These are phyloP conservation scores for Saccharomycopsis sp. DNA, from an alignment of 805 yeast species.

Conservation along the genomic window DNA sequence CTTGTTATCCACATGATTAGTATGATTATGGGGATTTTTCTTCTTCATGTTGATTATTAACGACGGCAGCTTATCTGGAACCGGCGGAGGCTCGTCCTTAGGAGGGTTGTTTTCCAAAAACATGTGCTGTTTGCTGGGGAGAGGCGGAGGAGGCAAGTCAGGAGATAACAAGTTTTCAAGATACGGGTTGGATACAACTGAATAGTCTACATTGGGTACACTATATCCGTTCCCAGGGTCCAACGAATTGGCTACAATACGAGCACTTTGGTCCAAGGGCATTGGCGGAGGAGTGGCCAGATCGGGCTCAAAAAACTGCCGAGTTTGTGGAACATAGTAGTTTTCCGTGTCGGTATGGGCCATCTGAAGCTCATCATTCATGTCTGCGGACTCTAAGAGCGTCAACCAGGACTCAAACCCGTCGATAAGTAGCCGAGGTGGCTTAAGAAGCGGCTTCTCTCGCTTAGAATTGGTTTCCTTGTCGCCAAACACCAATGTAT, in stretches of 20 bases:
- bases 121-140: constrained; percentile 11
- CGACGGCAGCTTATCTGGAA: constrained; percentile 9
- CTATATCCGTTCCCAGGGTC: background rate
- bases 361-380: background rate
- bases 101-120: background rate
- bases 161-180: background rate
- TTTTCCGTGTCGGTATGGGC: constrained; percentile 2
- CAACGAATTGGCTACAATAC: background rate
- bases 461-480: constrained; percentile 7
- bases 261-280: background rate
- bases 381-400: constrained; percentile 12
- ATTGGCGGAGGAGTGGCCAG: background rate
- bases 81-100: constrained; percentile 16
- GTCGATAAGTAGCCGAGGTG: constrained; percentile 14
- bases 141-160: constrained; percentile 9
- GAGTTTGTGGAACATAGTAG: constrained; percentile 7
- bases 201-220: background rate
- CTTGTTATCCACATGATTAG: background rate
- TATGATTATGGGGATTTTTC: background rate
- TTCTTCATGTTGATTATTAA: background rate
- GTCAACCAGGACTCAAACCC: constrained; percentile 19
- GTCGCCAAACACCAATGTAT: constrained; percentile 13
- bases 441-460: constrained; percentile 5
- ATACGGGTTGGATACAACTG: background rate
- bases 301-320: constrained; percentile 4